Percentiles rank a stretch among this genome's conserved stretches.
Evolutionary conservation across 163 green algal species (phyloP).

Genomic region (Volvox carteri): DNA sequence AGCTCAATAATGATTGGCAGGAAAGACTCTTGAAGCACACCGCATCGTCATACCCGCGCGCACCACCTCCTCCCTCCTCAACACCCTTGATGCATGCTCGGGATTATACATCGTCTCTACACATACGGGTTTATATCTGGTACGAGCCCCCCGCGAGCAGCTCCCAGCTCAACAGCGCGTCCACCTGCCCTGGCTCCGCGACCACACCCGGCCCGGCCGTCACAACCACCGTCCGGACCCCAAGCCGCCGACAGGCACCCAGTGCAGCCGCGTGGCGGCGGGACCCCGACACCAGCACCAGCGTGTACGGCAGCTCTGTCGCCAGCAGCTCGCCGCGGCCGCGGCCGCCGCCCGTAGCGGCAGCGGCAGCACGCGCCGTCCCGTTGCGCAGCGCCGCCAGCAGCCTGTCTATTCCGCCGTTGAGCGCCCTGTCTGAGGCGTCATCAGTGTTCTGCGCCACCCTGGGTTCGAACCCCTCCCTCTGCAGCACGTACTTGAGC

Average conservation of each 20-base stretch:
- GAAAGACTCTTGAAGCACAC: too few relatives aligned
- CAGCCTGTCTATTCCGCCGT: conserved; percentile 48
- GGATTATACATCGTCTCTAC: too few relatives aligned
- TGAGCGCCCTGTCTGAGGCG: conserved; percentile 36
- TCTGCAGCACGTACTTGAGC: conserved; percentile 45
- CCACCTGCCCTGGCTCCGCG: not conserved
- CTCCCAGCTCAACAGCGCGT: conserved; percentile 23
- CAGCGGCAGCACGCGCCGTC: not conserved
- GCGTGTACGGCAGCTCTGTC: not conserved
- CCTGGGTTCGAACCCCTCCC: conserved; percentile 44
- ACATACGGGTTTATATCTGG: not conserved
- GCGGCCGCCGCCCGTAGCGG: too few relatives aligned
- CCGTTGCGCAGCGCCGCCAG: conserved; percentile 9
- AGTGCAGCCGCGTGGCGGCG: conserved; percentile 5
- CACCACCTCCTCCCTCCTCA: too few relatives aligned
- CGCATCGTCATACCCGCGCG: too few relatives aligned
- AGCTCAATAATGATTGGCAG: too few relatives aligned
- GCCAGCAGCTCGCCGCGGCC: not conserved
- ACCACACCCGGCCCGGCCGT: not conserved
- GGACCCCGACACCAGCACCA: conserved; percentile 46
- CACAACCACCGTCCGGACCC: conserved; percentile 47
- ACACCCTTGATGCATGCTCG: too few relatives aligned
- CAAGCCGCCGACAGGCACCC: conserved; percentile 19
- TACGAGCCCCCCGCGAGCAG: conserved; percentile 24
- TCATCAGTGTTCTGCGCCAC: conserved; percentile 46